Evolutionary conservation across 2,329 filamentous ascomycete species (phyloP), one percentile per base, ranked within the genome.

Genomic region (Ophiosphaerella narmari): DNA sequence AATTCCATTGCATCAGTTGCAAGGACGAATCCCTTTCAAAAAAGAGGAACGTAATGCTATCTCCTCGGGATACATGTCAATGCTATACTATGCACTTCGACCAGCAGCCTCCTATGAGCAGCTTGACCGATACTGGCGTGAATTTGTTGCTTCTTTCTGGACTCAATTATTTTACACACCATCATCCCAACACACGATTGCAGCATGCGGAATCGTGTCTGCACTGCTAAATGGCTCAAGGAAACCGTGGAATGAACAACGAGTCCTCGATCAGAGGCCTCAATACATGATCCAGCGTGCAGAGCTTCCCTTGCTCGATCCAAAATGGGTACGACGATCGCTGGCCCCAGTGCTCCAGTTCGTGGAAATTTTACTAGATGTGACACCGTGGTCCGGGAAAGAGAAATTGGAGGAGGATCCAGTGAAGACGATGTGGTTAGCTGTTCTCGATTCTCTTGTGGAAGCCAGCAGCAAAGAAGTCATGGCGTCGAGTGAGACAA

Each of bases 321-420:
- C 89, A 4, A 91, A 88, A 77, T 99, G 94, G 94, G 80, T 95
- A 11, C 84, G 93, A 45, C 87, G 84, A 50, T 90, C 90, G 54
- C 77, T 88, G 4, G 68, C 77, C 1, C 80, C 79, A 37, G 80
- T 97, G 4, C 82, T 96, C n/a, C 75, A 73, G 11, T 77, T 84
- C 5, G 75, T 87, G 14, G 81, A 85, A 60, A 74, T 74, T 2
- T 72, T 85, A 7, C 69, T 87, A 24, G 76, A 77, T 42, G 72
- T 73, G 8, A 78, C 77, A 2, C 71, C 80, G 13, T 84, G 80
- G 77, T 66, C 72, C 5, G 52, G 53, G 16, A 63, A 57, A 16
- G 57, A 59, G 8, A 48, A 54, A n/a, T 68, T 74, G 9, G 67
- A 68, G 35, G 74, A 78, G 29, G 63, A 72, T 31, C 72, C 80